Conservation (phyloP, 148 eudicot genomes). For the Rhododendron henanense region DNA sequence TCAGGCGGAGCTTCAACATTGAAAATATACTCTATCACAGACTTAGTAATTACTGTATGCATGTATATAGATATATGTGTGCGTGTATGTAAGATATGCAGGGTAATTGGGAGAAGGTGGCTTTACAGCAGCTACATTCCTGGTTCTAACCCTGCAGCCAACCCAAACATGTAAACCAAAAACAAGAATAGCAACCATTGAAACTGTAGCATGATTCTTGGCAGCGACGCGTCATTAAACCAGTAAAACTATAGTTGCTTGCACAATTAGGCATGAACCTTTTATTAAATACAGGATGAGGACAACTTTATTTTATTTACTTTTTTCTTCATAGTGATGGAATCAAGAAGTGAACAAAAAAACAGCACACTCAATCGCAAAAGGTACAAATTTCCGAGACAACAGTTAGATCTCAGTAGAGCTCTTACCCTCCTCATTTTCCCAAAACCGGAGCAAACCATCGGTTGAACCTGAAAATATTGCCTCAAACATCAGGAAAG, state of each 20-base stretch:
- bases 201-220: background rate
- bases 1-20: background rate
- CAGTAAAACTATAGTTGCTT: background rate
- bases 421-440: slow-evolving; percentile 67
- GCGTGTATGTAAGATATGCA: background rate
- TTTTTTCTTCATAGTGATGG: background rate
- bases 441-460: slow-evolving; percentile 93
- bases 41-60: background rate
- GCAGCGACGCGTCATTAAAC: background rate
- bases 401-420: background rate
- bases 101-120: background rate
- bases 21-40: background rate
- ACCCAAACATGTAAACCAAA: background rate
- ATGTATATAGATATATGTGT: background rate
- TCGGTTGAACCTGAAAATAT: slow-evolving; percentile 65
- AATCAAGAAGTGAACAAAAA: background rate
- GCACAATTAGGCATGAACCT: slow-evolving; percentile 1
- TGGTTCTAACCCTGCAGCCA: background rate
- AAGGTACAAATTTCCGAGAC: background rate
- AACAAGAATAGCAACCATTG: background rate
- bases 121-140: background rate
- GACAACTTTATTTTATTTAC: background rate
- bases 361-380: background rate
- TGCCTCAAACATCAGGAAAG: slow-evolving; percentile 10
- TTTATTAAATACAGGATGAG: background rate